A percentile compares a stretch with the other conserved stretches of the same genome.
These are phyloP conservation scores for Quercus agrifolia DNA, from an alignment of 306 rosid genomes.

Conservation along the genomic window DNA sequence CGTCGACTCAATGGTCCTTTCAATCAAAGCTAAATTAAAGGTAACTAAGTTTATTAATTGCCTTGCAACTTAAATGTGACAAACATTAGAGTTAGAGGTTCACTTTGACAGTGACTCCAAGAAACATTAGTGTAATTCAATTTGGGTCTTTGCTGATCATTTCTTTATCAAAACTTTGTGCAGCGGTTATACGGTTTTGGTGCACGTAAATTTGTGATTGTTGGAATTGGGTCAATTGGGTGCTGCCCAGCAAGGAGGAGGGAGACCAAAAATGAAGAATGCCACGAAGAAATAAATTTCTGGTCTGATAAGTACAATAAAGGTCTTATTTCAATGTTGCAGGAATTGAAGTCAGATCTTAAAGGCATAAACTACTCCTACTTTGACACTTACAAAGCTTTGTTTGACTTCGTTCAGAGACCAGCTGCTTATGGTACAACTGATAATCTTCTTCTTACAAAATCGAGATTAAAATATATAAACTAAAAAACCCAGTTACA, in stretches of 20 bases:
- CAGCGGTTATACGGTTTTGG: conserved; percentile 59
- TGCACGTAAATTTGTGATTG: conserved; percentile 60
- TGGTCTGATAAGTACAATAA: conserved; percentile 37
- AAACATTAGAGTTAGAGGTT: not conserved
- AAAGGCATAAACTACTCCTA: conserved; percentile 43
- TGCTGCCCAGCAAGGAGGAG: conserved; percentile 64
- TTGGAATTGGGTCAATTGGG: conserved; percentile 56
- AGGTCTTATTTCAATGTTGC: conserved; percentile 46
- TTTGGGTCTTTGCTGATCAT: not conserved
- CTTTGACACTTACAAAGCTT: conserved; percentile 46
- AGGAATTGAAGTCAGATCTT: conserved; percentile 35
- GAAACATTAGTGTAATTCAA: not conserved
- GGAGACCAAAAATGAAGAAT: conserved; percentile 26
- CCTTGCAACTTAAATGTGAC: not conserved
- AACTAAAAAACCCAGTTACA: no score
- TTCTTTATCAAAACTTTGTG: not conserved
- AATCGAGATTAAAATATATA: no score
- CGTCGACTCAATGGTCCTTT: conserved; percentile 36
- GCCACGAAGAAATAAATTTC: conserved; percentile 45
- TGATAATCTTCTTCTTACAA: no score
- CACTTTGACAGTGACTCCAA: not conserved
- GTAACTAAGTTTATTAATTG: conserved; percentile 16
- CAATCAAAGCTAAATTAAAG: conserved; percentile 52
- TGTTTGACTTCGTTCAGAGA: conserved; percentile 36
- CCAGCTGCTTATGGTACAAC: conserved; percentile 48